Evolutionary conservation across 768 basidiomycete genomes (phyloP).

Genomic region (Pleurotus sapidus): DNA sequence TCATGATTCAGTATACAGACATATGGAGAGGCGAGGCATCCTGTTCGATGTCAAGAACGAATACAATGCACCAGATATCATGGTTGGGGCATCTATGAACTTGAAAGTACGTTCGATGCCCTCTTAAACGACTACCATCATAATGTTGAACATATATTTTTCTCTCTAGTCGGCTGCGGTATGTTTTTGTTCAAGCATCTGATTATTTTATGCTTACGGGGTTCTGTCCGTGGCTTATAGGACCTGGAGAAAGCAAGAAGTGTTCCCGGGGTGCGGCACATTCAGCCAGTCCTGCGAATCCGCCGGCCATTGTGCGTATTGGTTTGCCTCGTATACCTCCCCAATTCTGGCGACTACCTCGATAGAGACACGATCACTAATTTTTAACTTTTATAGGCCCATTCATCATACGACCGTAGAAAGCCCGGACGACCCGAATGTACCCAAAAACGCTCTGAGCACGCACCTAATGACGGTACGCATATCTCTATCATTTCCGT

Average conservation of each 20-base stretch:
- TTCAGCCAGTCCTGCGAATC: slow-evolving; percentile 55
- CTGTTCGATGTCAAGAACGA: slow-evolving; percentile 45
- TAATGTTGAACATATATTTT: too few species aligned
- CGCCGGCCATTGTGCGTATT: neutral
- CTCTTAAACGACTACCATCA: neutral
- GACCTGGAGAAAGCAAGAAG: slow-evolving; percentile 41
- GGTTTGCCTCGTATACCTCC: neutral
- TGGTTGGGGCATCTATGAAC: slow-evolving; percentile 58
- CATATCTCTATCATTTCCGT: neutral
- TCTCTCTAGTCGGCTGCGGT: neutral
- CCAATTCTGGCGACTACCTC: too few species aligned
- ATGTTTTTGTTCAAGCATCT: neutral
- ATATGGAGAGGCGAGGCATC: slow-evolving; percentile 39
- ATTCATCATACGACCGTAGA: too few species aligned
- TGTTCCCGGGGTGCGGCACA: slow-evolving; percentile 51
- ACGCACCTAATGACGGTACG: slow-evolving; percentile 54
- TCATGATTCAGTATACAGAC: slow-evolving; percentile 47
- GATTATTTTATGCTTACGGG: neutral
- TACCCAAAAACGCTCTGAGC: slow-evolving; percentile 44
- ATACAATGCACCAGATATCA: slow-evolving; percentile 50
- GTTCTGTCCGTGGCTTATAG: slow-evolving; percentile 11
- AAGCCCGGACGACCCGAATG: slow-evolving; percentile 29
- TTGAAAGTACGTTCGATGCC: slow-evolving; percentile 32
- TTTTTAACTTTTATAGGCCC: too few species aligned
- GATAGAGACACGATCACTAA: too few species aligned